Evolutionary conservation across 2,329 filamentous ascomycete species (phyloP).

Genomic region (Aotearoamyces nothofagi): DNA sequence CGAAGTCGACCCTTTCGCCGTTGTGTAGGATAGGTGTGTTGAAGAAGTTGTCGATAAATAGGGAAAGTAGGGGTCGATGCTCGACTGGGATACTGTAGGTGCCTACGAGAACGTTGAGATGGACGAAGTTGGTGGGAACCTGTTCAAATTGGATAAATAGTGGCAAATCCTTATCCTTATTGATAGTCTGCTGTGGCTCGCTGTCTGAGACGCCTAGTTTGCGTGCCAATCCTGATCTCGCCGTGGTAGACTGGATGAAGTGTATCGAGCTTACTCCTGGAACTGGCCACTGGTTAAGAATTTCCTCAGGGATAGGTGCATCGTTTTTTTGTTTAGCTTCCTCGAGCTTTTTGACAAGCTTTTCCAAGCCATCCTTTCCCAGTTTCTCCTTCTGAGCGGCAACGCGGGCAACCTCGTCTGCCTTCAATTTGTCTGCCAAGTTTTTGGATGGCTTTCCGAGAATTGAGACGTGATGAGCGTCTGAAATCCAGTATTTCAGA

Average conservation of each 20-base stretch:
- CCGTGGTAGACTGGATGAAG: constrained; percentile 80
- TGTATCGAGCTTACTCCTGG: constrained; percentile 84
- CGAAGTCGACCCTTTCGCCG: constrained; percentile 68
- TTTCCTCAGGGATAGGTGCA: constrained; percentile 62
- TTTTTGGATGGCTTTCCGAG: constrained; percentile 74
- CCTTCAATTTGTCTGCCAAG: constrained; percentile 67
- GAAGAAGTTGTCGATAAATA: constrained; percentile 91
- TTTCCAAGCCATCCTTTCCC: constrained; percentile 66
- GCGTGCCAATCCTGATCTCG: constrained; percentile 64
- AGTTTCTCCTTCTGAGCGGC: constrained; percentile 65
- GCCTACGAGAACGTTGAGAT: constrained; percentile 67
- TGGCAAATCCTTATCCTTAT: constrained; percentile 48
- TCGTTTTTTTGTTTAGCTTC: constrained; percentile 81
- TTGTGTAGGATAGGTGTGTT: constrained; percentile 71
- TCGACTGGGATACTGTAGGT: constrained; percentile 66
- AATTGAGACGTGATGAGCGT: constrained; percentile 76
- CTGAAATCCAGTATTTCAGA: constrained; percentile 67
- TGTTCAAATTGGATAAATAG: constrained; percentile 96
- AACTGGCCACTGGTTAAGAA: constrained; percentile 72
- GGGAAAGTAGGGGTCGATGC: constrained; percentile 66
- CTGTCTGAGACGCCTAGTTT: constrained; percentile 53
- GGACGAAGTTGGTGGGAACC: constrained; percentile 83
- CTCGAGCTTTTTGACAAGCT: constrained; percentile 61
- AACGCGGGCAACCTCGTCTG: constrained; percentile 64
- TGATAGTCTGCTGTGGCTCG: constrained; percentile 58